phyloP scores from a whole-genome alignment of 495 filamentous ascomycete species.

The Amniculicola lignicola region DNA sequence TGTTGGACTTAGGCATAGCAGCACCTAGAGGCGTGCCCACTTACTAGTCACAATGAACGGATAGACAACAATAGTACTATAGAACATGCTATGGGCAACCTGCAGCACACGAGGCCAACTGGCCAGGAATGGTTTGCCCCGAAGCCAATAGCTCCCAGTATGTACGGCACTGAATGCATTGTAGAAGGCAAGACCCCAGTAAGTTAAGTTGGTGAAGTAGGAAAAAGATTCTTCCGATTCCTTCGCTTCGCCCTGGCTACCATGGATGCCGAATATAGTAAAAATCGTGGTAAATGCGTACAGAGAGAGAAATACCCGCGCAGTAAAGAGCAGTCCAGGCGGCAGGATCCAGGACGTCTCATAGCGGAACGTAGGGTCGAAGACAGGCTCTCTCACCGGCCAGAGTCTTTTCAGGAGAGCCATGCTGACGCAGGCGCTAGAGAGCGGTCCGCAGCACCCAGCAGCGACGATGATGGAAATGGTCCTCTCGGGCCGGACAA shows the following conservation, averaged over 20 bases:
- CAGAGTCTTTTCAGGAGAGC: too few species aligned
- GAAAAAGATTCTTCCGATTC: conserved; percentile 57
- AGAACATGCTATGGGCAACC: conserved; percentile 62
- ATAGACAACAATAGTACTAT: conserved; percentile 62
- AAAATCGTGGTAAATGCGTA: conserved; percentile 71
- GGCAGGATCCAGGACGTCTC: conserved; percentile 73
- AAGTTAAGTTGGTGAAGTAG: conserved; percentile 76
- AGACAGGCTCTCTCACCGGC: conserved; percentile 11
- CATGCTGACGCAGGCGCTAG: too few species aligned
- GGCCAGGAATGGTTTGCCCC: conserved; percentile 55
- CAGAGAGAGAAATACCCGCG: conserved; percentile 60
- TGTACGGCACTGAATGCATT: conserved; percentile 61
- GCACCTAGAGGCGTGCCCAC: conserved; percentile 10
- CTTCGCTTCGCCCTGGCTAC: conserved; percentile 41
- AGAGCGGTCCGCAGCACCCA: too few species aligned
- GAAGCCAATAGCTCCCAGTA: conserved; percentile 59
- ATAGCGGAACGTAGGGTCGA: conserved; percentile 51
- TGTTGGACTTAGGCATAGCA: not conserved
- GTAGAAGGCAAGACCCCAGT: conserved; percentile 81
- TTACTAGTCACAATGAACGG: conserved; percentile 62
- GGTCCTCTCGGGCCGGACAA: too few species aligned
- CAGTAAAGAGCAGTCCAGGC: conserved; percentile 56
- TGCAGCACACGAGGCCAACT: conserved; percentile 61
- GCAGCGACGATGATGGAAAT: too few species aligned
- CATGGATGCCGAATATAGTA: conserved; percentile 62